These are phyloP conservation scores for Fusarium transvaalense DNA, from an alignment of 2,329 filamentous ascomycete species.

Conservation along the genomic window DNA sequence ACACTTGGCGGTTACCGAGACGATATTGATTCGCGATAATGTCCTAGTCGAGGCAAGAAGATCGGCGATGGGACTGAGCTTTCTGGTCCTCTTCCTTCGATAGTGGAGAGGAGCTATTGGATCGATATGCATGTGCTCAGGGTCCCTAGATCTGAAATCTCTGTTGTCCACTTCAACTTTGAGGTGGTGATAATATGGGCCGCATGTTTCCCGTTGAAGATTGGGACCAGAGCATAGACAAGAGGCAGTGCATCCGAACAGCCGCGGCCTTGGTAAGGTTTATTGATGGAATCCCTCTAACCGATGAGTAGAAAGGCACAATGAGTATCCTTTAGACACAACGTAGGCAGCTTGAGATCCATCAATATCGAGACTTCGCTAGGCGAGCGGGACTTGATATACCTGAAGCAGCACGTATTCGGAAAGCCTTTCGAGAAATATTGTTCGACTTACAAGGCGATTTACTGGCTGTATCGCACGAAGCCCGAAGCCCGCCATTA, in stretches of 20 bases:
- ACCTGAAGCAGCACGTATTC: not conserved
- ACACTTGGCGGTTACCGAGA: constrained; percentile 6
- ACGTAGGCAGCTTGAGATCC: not conserved
- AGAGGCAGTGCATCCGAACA: not conserved
- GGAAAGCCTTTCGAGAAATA: not conserved
- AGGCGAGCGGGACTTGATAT: not conserved
- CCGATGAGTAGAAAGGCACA: not conserved
- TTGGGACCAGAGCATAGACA: not conserved
- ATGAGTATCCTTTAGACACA: not conserved
- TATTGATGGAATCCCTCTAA: not conserved
- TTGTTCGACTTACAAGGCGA: not conserved
- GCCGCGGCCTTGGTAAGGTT: too few relatives aligned
- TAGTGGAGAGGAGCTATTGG: not conserved
- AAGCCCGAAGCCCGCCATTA: not conserved
- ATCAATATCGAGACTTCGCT: not conserved
- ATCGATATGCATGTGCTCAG: constrained; percentile 1
- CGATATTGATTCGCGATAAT: constrained; percentile 4
- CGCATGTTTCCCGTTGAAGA: not conserved
- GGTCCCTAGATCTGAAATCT: not conserved
- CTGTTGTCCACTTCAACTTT: not conserved
- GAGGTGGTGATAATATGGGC: not conserved
- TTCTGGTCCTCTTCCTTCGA: not conserved
- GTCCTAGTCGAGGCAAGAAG: not conserved
- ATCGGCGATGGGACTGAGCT: not conserved
- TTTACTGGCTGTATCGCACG: not conserved